Evolutionary conservation across 31 red algal genomes (phyloP), one percentile per base, ranked within the genome.

Genomic region (Bonnemaisonia californica): DNA sequence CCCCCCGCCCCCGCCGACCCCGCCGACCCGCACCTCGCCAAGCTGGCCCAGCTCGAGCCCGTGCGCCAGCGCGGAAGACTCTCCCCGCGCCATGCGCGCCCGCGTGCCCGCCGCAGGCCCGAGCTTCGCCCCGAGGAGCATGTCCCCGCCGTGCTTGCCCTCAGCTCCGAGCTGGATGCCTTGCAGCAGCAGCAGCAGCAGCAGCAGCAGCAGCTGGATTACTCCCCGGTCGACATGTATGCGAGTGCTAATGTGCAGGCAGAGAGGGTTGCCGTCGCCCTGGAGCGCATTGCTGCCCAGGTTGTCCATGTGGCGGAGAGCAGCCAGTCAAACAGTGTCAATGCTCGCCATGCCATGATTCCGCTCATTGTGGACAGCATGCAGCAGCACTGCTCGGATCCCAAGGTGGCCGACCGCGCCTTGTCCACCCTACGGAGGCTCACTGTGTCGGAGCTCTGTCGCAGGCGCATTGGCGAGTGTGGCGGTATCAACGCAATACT

Each of bases 401-500:
- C 74, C 54, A 84, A 84, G 39, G 88, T 91, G n/a, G 88, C 75
- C 35, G 88, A 91, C 74, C 79, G 80, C 41, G 88, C 76, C 34
- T 59, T 91, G 18, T 83, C 71, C 26, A 84, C 67, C 16, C 74
- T 91, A 0, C 57, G 88, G 13, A 34, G 88, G 24, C 54, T 91
- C 2, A 91, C 88, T 13, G 80, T 85, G 4, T 66, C 57, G 13
- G 71, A 77, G 36, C 51, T 48, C 48, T 91, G 80, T 75, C 88
- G 88, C 2, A 65, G 19, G 62, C 24, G 28, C 54, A 91, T 91
- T 23, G 88, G 79, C 5, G 72, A 84, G n/a, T 84, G 64, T 77
- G 79, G 81, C 0, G 88, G 88, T 8, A 81, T 91, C 9, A 73
- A 91, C 3, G 88, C 88, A 1, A 70, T 94, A 2, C 75, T 94